Percentiles rank a stretch among this genome's conserved stretches.
Evolutionary conservation across 2,329 filamentous ascomycete genomes (phyloP).

Genomic region (Penicillium sp.): DNA sequence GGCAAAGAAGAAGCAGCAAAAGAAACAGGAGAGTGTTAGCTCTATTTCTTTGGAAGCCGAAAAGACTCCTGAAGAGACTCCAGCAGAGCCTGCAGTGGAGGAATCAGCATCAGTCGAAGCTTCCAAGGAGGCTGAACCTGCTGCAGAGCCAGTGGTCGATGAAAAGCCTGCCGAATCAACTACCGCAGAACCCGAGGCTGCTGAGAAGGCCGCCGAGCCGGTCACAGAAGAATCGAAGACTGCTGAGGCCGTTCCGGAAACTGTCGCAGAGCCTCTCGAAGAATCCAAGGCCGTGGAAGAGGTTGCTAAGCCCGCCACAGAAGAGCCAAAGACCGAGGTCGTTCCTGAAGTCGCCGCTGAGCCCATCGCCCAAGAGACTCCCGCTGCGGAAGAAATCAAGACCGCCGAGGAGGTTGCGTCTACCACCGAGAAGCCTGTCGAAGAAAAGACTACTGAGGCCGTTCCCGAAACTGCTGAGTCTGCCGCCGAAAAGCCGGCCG

Average conservation of each 20-base stretch:
- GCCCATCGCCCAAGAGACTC: not conserved
- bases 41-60: conserved; percentile 6
- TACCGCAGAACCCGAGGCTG: conserved; percentile 2
- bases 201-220: conserved; percentile 10
- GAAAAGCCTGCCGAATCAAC: conserved; percentile 2
- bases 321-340: not conserved
- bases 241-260: conserved; percentile 1
- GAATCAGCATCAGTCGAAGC: conserved; percentile 8
- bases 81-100: conserved; percentile 11
- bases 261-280: conserved; percentile 7
- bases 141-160: conserved; percentile 1
- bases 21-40: conserved; percentile 15
- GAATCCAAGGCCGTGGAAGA: not conserved
- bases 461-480: conserved; percentile 8
- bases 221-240: conserved; percentile 5
- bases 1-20: conserved; percentile 23
- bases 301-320: not conserved
- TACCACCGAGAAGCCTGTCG: not conserved
- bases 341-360: conserved; percentile 4
- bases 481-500: not conserved
- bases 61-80: too few species aligned
- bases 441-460: conserved; percentile 1
- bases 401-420: not conserved
- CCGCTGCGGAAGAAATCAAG: conserved; percentile 1
- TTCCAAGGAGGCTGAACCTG: not conserved